phyloP scores from a whole-genome alignment of 2,329 filamentous ascomycete species.

The Fusarium sulawesiense region DNA sequence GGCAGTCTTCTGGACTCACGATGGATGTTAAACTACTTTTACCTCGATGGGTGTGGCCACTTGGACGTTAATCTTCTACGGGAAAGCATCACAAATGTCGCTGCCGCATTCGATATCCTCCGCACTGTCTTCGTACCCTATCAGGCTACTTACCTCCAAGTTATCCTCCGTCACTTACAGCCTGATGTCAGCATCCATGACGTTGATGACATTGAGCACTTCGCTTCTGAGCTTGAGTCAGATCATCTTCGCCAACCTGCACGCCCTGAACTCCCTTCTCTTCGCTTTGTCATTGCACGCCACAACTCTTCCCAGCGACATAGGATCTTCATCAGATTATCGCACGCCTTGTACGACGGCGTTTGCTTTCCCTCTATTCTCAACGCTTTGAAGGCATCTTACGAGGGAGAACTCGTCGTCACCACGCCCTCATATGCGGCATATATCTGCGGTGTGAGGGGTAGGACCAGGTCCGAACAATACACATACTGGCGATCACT shows the following conservation, averaged over 20 bases:
- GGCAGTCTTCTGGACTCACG: conserved; percentile 33
- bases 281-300: conserved; percentile 19
- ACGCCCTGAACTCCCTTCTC: background rate
- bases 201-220: conserved; percentile 12
- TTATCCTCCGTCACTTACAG: conserved; percentile 23
- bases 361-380: conserved; percentile 33
- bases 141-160: conserved; percentile 23
- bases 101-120: conserved; percentile 28
- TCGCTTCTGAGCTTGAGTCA: conserved; percentile 8
- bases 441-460: conserved; percentile 14
- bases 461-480: background rate
- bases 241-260: background rate
- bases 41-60: conserved; percentile 10
- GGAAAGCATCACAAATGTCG: conserved; percentile 29
- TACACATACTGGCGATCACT: conserved; percentile 27
- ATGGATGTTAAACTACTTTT: conserved; percentile 39
- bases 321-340: conserved; percentile 27
- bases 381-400: conserved; percentile 1
- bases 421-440: conserved; percentile 3
- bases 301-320: conserved; percentile 14
- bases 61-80: conserved; percentile 12
- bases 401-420: conserved; percentile 13
- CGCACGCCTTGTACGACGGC: conserved; percentile 33
- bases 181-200: conserved; percentile 15
- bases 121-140: conserved; percentile 33